These are phyloP conservation scores for Fusarium camptoceras DNA, from an alignment of 2,329 filamentous ascomycete genomes.

Conservation along the genomic window DNA sequence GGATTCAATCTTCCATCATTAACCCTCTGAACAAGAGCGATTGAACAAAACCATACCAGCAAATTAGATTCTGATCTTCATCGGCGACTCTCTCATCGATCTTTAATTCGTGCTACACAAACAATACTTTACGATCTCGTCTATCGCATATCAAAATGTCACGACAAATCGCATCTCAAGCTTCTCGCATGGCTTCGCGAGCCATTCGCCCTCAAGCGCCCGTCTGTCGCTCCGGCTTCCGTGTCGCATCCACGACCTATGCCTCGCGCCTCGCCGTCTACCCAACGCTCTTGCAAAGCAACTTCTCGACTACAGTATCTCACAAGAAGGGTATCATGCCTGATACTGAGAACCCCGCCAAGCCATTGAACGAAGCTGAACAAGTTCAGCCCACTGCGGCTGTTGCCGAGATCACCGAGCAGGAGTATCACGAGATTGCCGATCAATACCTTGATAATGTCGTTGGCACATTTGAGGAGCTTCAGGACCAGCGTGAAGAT, in stretches of 20 bases:
- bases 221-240: constrained; percentile 41
- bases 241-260: constrained; percentile 24
- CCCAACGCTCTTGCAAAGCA: constrained; percentile 39
- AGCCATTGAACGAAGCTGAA: constrained; percentile 55
- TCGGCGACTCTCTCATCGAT: neutral
- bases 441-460: constrained; percentile 77
- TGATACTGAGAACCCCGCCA: constrained; percentile 66
- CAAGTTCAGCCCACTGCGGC: constrained; percentile 53
- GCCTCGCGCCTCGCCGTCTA: constrained; percentile 1
- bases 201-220: constrained; percentile 46
- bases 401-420: constrained; percentile 73
- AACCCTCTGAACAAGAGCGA: constrained; percentile 12
- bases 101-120: neutral
- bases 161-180: constrained; percentile 51
- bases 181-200: constrained; percentile 54
- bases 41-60: constrained; percentile 10
- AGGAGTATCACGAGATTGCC: constrained; percentile 80
- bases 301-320: constrained; percentile 48
- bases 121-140: neutral
- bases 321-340: constrained; percentile 67
- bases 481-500: constrained; percentile 78
- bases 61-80: neutral
- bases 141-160: constrained; percentile 45
- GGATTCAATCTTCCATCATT: constrained; percentile 21
- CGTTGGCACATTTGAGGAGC: constrained; percentile 72